Evolutionary conservation across 2,329 filamentous ascomycete genomes (phyloP).

Genomic region (Penicillium sclerotiorum): DNA sequence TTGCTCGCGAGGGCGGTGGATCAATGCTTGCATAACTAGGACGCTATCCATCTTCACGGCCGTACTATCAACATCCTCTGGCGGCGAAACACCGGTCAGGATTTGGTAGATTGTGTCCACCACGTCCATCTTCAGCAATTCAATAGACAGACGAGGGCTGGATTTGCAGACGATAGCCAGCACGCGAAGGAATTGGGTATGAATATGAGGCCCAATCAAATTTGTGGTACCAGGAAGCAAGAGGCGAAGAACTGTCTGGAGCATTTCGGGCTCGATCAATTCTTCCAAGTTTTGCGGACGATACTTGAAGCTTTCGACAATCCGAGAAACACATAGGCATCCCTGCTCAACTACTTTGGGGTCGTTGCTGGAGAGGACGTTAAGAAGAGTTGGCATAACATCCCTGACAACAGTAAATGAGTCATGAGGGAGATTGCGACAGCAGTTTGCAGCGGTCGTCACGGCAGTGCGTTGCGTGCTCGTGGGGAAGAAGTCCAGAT

Average conservation of each 20-base stretch:
- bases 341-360: conserved; percentile 97
- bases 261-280: conserved; percentile 82
- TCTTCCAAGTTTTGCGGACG: conserved; percentile 87
- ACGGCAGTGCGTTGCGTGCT: conserved; percentile 96
- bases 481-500: conserved; percentile 95
- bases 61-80: conserved; percentile 63
- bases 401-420: conserved; percentile 89
- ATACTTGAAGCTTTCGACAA: conserved; percentile 95
- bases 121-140: conserved; percentile 93
- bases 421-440: conserved; percentile 92
- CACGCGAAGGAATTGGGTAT: conserved; percentile 93
- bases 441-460: conserved; percentile 96
- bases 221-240: conserved; percentile 94
- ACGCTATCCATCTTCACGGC: conserved; percentile 83
- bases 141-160: conserved; percentile 82
- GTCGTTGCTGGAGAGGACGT: conserved; percentile 87
- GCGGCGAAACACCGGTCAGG: conserved; percentile 90
- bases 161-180: conserved; percentile 87
- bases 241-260: conserved; percentile 81
- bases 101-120: conserved; percentile 98
- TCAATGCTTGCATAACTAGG: conserved; percentile 96
- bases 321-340: conserved; percentile 90
- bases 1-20: conserved; percentile 92
- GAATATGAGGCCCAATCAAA: conserved; percentile 88
- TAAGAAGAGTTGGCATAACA: conserved; percentile 93